Percentiles rank a stretch among this genome's conserved stretches.
Conservation (phyloP, 2,329 filamentous ascomycete species). For the Apiospora pterosperma region DNA sequence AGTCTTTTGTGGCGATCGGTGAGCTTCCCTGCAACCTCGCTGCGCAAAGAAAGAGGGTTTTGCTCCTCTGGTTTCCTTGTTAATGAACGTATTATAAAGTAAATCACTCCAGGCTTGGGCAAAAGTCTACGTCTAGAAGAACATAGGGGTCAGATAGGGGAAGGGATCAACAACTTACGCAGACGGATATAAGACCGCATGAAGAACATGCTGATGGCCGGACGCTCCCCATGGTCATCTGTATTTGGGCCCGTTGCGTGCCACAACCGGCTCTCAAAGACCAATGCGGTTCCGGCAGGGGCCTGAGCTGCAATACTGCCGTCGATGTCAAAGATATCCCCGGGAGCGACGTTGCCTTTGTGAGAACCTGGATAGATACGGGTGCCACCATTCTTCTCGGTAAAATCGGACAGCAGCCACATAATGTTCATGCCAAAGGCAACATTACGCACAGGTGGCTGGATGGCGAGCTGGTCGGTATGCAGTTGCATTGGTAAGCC, state of each 20-base stretch:
- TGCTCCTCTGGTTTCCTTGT: conserved; percentile 23
- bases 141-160: too few species aligned
- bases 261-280: conserved; percentile 26
- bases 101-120: too few species aligned
- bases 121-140: too few species aligned
- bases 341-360: conserved; percentile 17
- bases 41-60: conserved; percentile 22
- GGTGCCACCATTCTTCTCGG: conserved; percentile 26
- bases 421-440: conserved; percentile 22
- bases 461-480: conserved; percentile 23
- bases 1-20: conserved; percentile 17
- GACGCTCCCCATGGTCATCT: not conserved
- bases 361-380: conserved; percentile 24
- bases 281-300: conserved; percentile 21
- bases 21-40: conserved; percentile 23
- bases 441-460: conserved; percentile 19
- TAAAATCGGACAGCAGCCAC: conserved; percentile 27
- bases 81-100: not conserved
- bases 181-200: conserved; percentile 24
- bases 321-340: conserved; percentile 17
- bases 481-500: conserved; percentile 23
- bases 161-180: not conserved
- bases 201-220: conserved; percentile 21
- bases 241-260: conserved; percentile 24
- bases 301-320: conserved; percentile 20